Conservation (phyloP, 805 yeast species). For the Pichia cabralensis region DNA sequence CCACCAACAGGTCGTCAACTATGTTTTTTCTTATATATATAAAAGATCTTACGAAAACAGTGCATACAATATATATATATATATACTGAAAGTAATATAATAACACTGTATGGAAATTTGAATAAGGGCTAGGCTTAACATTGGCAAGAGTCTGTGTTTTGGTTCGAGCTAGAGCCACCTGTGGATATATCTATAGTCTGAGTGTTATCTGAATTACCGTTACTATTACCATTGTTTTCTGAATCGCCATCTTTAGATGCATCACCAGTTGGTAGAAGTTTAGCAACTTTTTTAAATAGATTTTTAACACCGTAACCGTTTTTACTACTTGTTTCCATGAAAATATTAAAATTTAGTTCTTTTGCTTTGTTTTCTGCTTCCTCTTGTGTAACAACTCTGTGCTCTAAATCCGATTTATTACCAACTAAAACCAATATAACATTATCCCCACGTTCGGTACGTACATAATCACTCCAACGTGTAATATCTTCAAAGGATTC, state of each 20-base stretch:
- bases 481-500: slow-evolving; percentile 76
- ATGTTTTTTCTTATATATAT: too few relatives aligned
- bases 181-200: slow-evolving; percentile 37
- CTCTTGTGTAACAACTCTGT: slow-evolving; percentile 63
- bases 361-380: slow-evolving; percentile 78
- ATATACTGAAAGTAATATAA: too few relatives aligned
- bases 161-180: too few relatives aligned
- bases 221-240: slow-evolving; percentile 10
- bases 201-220: slow-evolving; percentile 8
- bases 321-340: slow-evolving; percentile 90
- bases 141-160: neutral
- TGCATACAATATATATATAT: too few relatives aligned
- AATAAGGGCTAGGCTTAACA: too few relatives aligned
- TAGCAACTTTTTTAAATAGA: slow-evolving; percentile 83
- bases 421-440: slow-evolving; percentile 89
- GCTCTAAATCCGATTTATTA: slow-evolving; percentile 78
- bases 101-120: too few relatives aligned
- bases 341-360: slow-evolving; percentile 63
- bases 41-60: too few relatives aligned
- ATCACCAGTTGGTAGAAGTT: slow-evolving; percentile 71
- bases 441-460: slow-evolving; percentile 82
- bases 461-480: slow-evolving; percentile 93
- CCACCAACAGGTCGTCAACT: too few relatives aligned
- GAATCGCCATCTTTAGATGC: slow-evolving; percentile 13
- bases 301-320: slow-evolving; percentile 90